These are phyloP conservation scores for Hanseniaspora meyeri DNA, from an alignment of 805 yeast species.

Conservation along the genomic window DNA sequence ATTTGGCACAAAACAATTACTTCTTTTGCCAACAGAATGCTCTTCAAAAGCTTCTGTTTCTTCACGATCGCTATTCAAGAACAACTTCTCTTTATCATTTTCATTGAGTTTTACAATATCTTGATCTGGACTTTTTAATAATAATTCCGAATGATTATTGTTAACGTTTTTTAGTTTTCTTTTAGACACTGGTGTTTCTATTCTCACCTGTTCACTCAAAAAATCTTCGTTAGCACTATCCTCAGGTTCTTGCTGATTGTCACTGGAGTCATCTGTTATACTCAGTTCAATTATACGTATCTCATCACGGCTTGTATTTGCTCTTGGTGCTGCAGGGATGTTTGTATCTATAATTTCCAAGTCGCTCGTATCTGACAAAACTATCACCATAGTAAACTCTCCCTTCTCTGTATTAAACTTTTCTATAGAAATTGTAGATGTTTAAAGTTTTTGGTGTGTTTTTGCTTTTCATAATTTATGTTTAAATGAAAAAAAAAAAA, in stretches of 20 bases:
- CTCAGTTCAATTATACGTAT: background rate
- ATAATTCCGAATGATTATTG: background rate
- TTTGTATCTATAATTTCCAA: background rate
- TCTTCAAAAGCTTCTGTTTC: background rate
- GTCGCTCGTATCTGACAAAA: slow-evolving; percentile 3
- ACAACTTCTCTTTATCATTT: background rate
- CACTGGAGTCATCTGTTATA: background rate
- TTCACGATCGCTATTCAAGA: background rate
- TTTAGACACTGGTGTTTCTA: background rate
- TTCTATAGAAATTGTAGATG: too few relatives aligned
- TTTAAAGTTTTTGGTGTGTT: background rate
- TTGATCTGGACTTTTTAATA: background rate
- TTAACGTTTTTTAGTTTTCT: background rate
- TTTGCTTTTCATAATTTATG: too few relatives aligned
- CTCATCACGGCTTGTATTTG: background rate
- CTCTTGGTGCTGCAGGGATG: background rate
- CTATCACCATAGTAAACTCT: background rate
- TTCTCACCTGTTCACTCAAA: background rate
- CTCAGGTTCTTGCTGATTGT: background rate
- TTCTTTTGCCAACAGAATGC: background rate
- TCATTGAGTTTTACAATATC: background rate
- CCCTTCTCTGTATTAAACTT: too few relatives aligned
- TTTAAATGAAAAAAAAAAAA: background rate
- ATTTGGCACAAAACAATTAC: background rate
- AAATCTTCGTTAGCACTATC: background rate